These are phyloP conservation scores for Aspergillus neoniger DNA, from an alignment of 2,329 filamentous ascomycete species.

Conservation along the genomic window DNA sequence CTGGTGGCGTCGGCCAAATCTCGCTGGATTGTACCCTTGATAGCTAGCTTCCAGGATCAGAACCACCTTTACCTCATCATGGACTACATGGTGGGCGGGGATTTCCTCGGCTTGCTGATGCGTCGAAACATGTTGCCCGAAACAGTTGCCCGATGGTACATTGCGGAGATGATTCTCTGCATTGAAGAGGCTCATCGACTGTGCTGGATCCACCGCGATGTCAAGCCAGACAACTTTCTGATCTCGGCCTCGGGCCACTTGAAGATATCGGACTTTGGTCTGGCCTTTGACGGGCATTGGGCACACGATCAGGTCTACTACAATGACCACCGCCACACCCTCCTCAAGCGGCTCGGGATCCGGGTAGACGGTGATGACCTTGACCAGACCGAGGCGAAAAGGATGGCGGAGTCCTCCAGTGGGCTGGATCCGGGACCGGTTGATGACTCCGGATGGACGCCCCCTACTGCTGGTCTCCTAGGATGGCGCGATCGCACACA, in stretches of 20 bases:
- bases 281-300: conserved; percentile 96
- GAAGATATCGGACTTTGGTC: conserved; percentile 94
- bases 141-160: conserved; percentile 76
- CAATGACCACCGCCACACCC: conserved; percentile 75
- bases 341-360: conserved; percentile 76
- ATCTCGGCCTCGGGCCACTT: conserved; percentile 85
- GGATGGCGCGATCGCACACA: conserved; percentile 70
- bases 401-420: conserved; percentile 21
- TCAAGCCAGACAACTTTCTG: conserved; percentile 97
- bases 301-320: conserved; percentile 86
- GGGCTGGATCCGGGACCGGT: conserved; percentile 20
- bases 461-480: conserved; percentile 56
- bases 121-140: conserved; percentile 83
- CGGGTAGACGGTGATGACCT: conserved; percentile 71
- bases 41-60: conserved; percentile 85
- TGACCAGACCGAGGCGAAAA: conserved; percentile 62
- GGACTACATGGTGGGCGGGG: conserved; percentile 97
- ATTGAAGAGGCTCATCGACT: conserved; percentile 89
- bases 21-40: conserved; percentile 83
- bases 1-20: conserved; percentile 86
- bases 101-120: conserved; percentile 85
- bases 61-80: conserved; percentile 88
- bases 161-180: conserved; percentile 94
- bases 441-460: conserved; percentile 22
- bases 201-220: conserved; percentile 88